Evolutionary conservation across 2,329 filamentous ascomycete genomes (phyloP).

Genomic region (Fusarium sp.): DNA sequence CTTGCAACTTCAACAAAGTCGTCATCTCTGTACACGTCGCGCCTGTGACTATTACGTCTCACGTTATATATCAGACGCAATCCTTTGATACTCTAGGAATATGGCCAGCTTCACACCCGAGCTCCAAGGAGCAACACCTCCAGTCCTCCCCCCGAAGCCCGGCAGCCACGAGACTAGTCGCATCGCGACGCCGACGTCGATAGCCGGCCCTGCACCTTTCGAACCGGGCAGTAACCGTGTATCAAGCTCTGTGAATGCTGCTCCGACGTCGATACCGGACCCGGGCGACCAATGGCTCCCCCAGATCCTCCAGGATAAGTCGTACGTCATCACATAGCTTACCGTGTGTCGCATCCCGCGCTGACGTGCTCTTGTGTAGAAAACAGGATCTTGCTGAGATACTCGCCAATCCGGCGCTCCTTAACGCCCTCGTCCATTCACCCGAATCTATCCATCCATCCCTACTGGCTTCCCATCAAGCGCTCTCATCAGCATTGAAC

Average conservation of each 20-base stretch:
- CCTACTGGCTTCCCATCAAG: conserved; percentile 67
- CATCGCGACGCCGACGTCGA: conserved; percentile 66
- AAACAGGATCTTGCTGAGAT: conserved; percentile 80
- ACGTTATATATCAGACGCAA: background rate
- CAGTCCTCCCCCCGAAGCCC: conserved; percentile 75
- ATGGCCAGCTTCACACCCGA: conserved; percentile 47
- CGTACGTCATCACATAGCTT: conserved; percentile 61
- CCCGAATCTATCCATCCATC: conserved; percentile 75
- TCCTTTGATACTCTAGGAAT: background rate
- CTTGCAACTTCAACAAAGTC: conserved; percentile 11
- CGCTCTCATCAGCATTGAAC: conserved; percentile 69
- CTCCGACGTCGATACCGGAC: conserved; percentile 57
- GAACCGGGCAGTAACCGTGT: conserved; percentile 38
- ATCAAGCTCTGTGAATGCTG: conserved; percentile 31
- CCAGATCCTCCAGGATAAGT: conserved; percentile 77
- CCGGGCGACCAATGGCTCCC: conserved; percentile 81
- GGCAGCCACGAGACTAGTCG: conserved; percentile 73
- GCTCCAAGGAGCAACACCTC: conserved; percentile 56
- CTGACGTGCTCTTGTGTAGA: conserved; percentile 52
- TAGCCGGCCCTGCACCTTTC: conserved; percentile 55
- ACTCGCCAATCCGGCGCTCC: conserved; percentile 68
- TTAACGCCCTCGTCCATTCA: conserved; percentile 76
- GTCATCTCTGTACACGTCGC: background rate
- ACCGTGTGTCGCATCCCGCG: conserved; percentile 38
- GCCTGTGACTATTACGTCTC: background rate